Percentiles rank a stretch among this genome's conserved stretches.
Conservation (phyloP, 2,329 filamentous ascomycete genomes). For the Alternaria triticimaculans region DNA sequence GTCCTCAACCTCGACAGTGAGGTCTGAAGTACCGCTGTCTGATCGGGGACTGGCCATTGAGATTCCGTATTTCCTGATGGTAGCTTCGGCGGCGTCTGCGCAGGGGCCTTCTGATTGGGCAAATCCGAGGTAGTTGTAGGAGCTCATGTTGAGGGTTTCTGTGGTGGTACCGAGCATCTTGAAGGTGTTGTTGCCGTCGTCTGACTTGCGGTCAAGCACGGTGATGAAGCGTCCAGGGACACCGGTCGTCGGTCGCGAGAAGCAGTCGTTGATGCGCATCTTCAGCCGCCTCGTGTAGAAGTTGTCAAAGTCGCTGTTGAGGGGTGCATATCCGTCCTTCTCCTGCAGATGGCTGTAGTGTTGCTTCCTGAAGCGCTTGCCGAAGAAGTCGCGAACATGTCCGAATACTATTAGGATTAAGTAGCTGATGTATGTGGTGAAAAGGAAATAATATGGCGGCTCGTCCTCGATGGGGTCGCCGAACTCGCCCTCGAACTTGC, state of each 20-base stretch:
- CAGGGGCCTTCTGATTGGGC: constrained; percentile 97
- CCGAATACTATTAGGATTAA: constrained; percentile 94
- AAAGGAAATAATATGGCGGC: constrained; percentile 93
- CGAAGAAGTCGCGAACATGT: constrained; percentile 96
- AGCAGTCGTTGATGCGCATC: constrained; percentile 95
- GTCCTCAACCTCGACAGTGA: constrained; percentile 87
- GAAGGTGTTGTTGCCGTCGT: constrained; percentile 92
- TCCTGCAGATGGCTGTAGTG: constrained; percentile 85
- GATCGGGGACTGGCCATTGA: constrained; percentile 80
- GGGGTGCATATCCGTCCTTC: constrained; percentile 87
- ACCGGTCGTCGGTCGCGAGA: constrained; percentile 88
- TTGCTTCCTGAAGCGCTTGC: constrained; percentile 88
- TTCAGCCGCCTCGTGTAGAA: constrained; percentile 95
- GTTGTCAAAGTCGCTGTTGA: constrained; percentile 98
- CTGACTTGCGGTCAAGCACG: constrained; percentile 85
- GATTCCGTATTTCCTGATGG: constrained; percentile 83
- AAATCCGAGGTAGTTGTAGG: constrained; percentile 99
- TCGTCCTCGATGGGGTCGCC: constrained; percentile 89
- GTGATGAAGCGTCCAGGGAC: constrained; percentile 95
- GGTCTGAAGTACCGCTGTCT: constrained; percentile 85
- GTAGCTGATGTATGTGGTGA: constrained; percentile 99
- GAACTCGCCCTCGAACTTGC: constrained; percentile 83
- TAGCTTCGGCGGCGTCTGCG: constrained; percentile 88
- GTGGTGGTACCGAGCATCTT: constrained; percentile 87
- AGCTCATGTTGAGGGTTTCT: constrained; percentile 97